phyloP scores from a whole-genome alignment of 768 basidiomycete genomes.

The Suillus bovinus region DNA sequence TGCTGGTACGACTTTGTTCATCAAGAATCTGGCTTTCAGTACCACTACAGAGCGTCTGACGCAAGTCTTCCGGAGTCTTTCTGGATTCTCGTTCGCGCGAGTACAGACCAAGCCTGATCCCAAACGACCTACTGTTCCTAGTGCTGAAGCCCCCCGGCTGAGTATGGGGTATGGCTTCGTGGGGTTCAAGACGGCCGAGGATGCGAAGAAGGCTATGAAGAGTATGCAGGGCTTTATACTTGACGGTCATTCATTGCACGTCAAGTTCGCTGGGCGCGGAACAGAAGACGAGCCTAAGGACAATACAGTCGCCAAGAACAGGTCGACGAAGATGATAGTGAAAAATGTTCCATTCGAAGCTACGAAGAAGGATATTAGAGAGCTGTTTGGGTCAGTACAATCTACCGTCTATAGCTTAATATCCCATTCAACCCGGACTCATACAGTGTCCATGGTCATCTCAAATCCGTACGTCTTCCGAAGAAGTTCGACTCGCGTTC shows the following conservation, averaged over 20 bases:
- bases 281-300: slow-evolving; percentile 48
- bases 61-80: slow-evolving; percentile 69
- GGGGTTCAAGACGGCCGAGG: slow-evolving; percentile 78
- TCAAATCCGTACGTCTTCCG: slow-evolving; percentile 93
- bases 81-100: slow-evolving; percentile 83
- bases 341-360: slow-evolving; percentile 99
- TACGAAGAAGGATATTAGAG: slow-evolving; percentile 87
- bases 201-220: slow-evolving; percentile 71
- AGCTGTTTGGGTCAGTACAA: slow-evolving; percentile 79
- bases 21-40: slow-evolving; percentile 95
- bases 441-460: slow-evolving; percentile 79
- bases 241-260: slow-evolving; percentile 83
- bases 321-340: slow-evolving; percentile 92
- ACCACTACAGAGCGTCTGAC: slow-evolving; percentile 76
- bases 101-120: slow-evolving; percentile 92
- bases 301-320: slow-evolving; percentile 46
- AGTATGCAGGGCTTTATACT: slow-evolving; percentile 80
- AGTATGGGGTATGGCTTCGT: slow-evolving; percentile 98
- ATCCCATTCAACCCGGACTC: slow-evolving; percentile 6
- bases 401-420: slow-evolving; percentile 2
- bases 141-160: slow-evolving; percentile 48
- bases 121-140: slow-evolving; percentile 48
- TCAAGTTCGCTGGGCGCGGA: slow-evolving; percentile 87
- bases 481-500: slow-evolving; percentile 87
- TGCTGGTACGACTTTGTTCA: slow-evolving; percentile 81